Evolutionary conservation across 2,329 filamentous ascomycete genomes (phyloP), one percentile per base, ranked within the genome.

Genomic region (Pseudopithomyces chartarum): DNA sequence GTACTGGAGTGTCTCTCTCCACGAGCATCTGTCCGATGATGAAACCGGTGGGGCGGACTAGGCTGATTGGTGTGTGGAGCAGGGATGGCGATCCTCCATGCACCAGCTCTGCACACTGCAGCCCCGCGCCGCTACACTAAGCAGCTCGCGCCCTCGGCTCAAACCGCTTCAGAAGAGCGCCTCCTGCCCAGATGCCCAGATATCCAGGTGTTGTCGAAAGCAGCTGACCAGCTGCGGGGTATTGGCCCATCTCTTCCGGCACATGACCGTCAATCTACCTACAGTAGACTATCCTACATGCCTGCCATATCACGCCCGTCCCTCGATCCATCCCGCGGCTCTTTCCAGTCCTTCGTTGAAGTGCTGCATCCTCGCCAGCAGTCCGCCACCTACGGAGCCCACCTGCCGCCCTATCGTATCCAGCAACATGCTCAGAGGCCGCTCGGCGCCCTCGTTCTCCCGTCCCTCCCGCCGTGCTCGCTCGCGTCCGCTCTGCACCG

Each of bases 281-380:
- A 43, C 20, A n/a, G 20, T 26, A 38, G 5, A 48, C 38, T 38
- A 13, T 20, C 5, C 46, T 22, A 12, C 12, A 8, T 23, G 13
- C 17, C 38, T n/a, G n/a, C 11, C 15, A 29, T 19, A 29, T 61
- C 48, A 75, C 7, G 63, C 66, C 40, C 70, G 63, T 10, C 73
- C 69, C 44, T 76, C 74, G n/a, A 77, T 57, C 60, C 71, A 72
- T 15, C 61, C 64, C 6, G 76, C 74, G 36, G 71, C 65, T 55
- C 62, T 63, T 45, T 74, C 74, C 36, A 78, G 57, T 22, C 64
- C 46, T 17, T 62, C 58, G 54, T 77, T 78, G 58, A 78, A 75
- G 11, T 52, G 58, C 53, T 65, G 70, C 2, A 75, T 47, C 39
- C 63, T 63, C 7, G 56, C 60, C 49, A 77, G 45, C 23, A 76